Percentiles rank a stretch among this genome's conserved stretches.
Evolutionary conservation across 2,329 filamentous ascomycete species (phyloP).

Genomic region (Neocucurbitaria cava): DNA sequence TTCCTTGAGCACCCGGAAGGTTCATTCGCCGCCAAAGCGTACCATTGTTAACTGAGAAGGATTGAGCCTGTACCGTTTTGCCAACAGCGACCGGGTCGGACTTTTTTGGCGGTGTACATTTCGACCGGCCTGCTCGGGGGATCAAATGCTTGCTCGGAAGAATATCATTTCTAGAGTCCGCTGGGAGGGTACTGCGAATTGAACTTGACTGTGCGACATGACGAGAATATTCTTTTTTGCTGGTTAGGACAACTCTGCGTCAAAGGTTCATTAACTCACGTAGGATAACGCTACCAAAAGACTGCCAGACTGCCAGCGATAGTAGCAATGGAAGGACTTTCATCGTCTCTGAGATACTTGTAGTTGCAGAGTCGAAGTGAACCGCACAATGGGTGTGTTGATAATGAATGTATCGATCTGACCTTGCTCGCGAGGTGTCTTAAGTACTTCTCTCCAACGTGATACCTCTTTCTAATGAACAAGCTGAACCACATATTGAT

Average conservation of each 20-base stretch:
- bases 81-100: not conserved
- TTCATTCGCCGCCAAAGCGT: constrained; percentile 1
- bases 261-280: not conserved
- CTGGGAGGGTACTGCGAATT: not conserved
- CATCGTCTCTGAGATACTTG: not conserved
- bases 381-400: not conserved
- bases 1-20: not conserved
- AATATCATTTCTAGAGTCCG: not conserved
- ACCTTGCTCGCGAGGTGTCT: too few species aligned
- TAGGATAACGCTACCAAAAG: not conserved
- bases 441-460: too few species aligned
- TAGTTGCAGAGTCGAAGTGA: not conserved
- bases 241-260: not conserved
- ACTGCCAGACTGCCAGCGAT: not conserved
- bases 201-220: not conserved
- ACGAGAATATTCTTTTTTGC: not conserved
- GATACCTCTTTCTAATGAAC: too few species aligned
- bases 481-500: not conserved
- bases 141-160: not conserved
- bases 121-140: not conserved
- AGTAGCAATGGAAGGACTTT: not conserved
- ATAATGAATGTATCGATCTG: not conserved
- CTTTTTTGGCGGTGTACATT: not conserved
- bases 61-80: not conserved
- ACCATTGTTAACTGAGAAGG: not conserved